These are phyloP conservation scores for Novymonas esmeraldas DNA, from an alignment of 208 protist species.

Conservation along the genomic window DNA sequence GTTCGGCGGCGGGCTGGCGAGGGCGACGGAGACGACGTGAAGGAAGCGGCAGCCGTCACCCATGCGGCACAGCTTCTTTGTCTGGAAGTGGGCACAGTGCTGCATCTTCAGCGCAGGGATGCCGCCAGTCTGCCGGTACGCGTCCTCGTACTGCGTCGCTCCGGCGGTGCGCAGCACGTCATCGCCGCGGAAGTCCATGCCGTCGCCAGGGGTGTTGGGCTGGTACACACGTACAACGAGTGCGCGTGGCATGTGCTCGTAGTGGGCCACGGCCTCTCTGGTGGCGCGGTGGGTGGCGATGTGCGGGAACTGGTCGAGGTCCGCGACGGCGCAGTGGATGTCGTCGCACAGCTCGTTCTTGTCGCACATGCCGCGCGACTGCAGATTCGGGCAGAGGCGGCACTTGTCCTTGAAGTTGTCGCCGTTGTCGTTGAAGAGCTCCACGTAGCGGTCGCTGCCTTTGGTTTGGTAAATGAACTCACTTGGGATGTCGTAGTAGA, in stretches of 20 bases:
- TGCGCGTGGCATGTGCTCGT: constrained; percentile 56
- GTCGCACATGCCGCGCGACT: constrained; percentile 40
- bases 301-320: constrained; percentile 51
- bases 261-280: constrained; percentile 40
- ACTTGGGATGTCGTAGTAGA: constrained; percentile 78
- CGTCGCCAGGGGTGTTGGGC: constrained; percentile 63
- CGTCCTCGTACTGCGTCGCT: constrained; percentile 68
- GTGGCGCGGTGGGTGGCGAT: constrained; percentile 69
- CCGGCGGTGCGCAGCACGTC: constrained; percentile 76
- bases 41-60: constrained; percentile 79
- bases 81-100: constrained; percentile 84
- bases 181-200: constrained; percentile 49
- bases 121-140: constrained; percentile 34
- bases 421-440: constrained; percentile 77
- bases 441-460: constrained; percentile 69
- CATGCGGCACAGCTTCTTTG: constrained; percentile 79
- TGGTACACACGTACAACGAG: constrained; percentile 74
- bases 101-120: constrained; percentile 74
- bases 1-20: constrained; percentile 37
- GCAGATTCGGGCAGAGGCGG: constrained; percentile 56
- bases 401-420: constrained; percentile 84
- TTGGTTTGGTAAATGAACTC: constrained; percentile 60
- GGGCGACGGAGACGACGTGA: constrained; percentile 64
- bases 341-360: constrained; percentile 51
- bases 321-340: constrained; percentile 57